Conservation (phyloP, 345 rosid genomes). For the Gossypium turneri region DNA sequence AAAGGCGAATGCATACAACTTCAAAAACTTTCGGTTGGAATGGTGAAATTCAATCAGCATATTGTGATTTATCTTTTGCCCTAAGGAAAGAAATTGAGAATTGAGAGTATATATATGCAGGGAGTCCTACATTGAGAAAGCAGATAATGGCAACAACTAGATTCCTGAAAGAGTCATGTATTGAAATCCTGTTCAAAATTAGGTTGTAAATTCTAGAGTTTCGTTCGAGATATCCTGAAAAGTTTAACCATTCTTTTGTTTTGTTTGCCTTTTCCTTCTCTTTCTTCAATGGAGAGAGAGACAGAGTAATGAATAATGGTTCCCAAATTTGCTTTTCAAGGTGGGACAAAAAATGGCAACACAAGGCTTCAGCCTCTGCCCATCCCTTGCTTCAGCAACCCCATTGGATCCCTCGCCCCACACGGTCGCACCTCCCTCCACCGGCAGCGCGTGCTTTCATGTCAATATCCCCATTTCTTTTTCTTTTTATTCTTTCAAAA, state of each 20-base stretch:
- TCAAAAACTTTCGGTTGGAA: no score
- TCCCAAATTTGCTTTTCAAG: neutral
- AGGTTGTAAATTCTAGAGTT: neutral
- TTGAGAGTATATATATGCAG: no score
- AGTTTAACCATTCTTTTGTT: neutral
- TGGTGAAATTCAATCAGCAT: no score
- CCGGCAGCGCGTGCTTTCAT: slow-evolving; percentile 82
- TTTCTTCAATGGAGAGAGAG: no score
- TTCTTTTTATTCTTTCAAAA: neutral
- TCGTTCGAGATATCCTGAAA: neutral
- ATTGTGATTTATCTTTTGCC: no score
- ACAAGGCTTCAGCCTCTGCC: slow-evolving; percentile 24
- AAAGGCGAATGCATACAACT: no score
- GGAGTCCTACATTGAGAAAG: no score
- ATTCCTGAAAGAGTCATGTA: neutral
- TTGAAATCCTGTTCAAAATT: neutral
- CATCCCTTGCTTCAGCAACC: slow-evolving; percentile 26
- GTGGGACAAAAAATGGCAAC: slow-evolving; percentile 31
- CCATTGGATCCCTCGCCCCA: slow-evolving; percentile 66
- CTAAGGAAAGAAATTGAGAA: no score
- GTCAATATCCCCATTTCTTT: slow-evolving; percentile 31
- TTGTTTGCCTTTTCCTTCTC: neutral
- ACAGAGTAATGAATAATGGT: neutral
- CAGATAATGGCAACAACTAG: neutral
- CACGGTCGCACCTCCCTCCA: slow-evolving; percentile 56